Evolutionary conservation across 345 rosid species (phyloP), one percentile per base, ranked within the genome.

Genomic region (Brassica incana): DNA sequence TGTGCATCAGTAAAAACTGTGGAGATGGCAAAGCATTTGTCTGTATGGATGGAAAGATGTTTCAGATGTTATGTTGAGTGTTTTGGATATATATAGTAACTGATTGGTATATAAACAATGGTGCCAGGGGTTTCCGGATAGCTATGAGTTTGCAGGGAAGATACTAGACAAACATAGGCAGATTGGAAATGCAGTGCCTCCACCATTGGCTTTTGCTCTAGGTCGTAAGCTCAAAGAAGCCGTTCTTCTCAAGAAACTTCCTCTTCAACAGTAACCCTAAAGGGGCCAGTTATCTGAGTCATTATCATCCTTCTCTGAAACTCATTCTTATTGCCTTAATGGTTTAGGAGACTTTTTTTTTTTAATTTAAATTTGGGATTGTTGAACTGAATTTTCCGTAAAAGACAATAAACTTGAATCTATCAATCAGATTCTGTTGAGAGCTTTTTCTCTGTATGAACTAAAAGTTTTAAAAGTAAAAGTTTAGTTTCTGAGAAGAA

Each of bases 121-220:
- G 29, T 73, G 78, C 86, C 86, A 94, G 97, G 98, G 98, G n/a
- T 94, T 94, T 85, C 95, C 88, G 0, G 97, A 92, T 73, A 76
- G 85, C 77, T 94, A 86, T 60, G 72, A 79, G 73, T 94, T 92
- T 72, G 36, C 83, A 1, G 97, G 98, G 60, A 87, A 52, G 72
- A 88, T 88, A 59, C 83, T 45, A 33, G 85, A 88, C 83, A 92
- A 82, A 80, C 97, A 94, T 70, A 81, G 90, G 74, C 98, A 94
- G 83, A 90, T 92, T 11, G 98, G 98, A 45, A 94, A 94, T 81
- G 98, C 98, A 0, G 97, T 94, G 2, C 97, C 98, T 48, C 97
- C 98, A 29, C 88, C 92, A 2, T 80, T 94, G 84, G 97, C 97
- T 1, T 90, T 67, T 86, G 97, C 94, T 2, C 77, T 94, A 15